Base-by-base conservation (phyloP, 495 filamentous ascomycete genomes). In the Neurospora sublineolata region DNA sequence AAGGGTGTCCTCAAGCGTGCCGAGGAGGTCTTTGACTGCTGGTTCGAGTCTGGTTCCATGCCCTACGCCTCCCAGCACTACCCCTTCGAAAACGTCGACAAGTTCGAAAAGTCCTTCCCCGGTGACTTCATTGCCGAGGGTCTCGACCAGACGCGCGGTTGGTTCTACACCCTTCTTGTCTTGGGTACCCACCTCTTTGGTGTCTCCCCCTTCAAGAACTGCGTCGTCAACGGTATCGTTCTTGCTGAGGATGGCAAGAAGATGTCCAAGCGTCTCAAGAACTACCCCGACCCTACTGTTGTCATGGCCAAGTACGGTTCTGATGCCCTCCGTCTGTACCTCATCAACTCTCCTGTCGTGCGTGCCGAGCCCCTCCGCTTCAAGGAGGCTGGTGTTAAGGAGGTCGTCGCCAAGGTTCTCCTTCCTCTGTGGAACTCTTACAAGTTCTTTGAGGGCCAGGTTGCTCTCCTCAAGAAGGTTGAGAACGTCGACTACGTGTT, bases 41-140 rank as follows among this genome's bases (percentile, higher is more conserved):
- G 95, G 95, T 84, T 87, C 69, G 86, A 87, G 78, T 96, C 93
- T 30, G 94, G 94, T 18, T 94, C 92, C 79, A 99, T 99, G 95
- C 95, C 95, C 2, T 99, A 97, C 75, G 93, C 93, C 37, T 93
- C 91, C 72, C 86, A 89, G 69, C 95, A 99, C 79, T 98, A 97
- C 80, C 95, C 95, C 4, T 99, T 99, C 78, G 93, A 97, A 80
- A 95, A 95, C 77, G 86, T 89, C 75, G 92, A 96, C 10, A 83
- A 89, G 39, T 97, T 99, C 75, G 76, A 84, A 60, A 86, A 92
- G 72, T 86, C 88, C 36, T 99, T 97, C 83, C 95, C 96, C 1
- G 94, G 92, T 70, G 93, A 99, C 78, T 99, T 99, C 81, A 97
- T 99, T 78, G 94, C 95, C 0, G 95, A 99, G 83, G 95, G 95